phyloP scores from a whole-genome alignment of 805 yeast genomes.

The Saccharomycopsis sp. region DNA sequence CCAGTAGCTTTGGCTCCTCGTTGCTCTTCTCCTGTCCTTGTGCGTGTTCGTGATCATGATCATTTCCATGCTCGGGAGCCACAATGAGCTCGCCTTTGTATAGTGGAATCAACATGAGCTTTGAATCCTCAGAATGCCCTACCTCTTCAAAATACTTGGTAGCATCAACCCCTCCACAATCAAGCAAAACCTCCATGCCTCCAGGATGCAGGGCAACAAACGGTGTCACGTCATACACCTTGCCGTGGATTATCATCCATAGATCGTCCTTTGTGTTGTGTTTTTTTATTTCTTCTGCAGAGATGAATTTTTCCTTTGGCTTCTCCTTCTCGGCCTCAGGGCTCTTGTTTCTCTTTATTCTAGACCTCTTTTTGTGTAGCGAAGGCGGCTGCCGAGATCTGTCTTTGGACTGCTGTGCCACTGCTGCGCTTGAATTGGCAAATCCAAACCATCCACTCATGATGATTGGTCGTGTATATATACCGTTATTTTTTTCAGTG shows the following conservation, averaged over 20 bases:
- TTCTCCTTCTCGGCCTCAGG: background rate
- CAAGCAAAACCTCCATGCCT: constrained; percentile 39
- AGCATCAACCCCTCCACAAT: constrained; percentile 55
- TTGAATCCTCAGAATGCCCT: constrained; percentile 62
- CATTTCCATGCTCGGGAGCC: background rate
- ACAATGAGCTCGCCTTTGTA: constrained; percentile 13
- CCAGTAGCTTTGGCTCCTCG: background rate
- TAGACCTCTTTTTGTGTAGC: background rate
- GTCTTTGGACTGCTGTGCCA: background rate
- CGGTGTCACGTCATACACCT: constrained; percentile 66
- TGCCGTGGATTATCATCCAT: constrained; percentile 79
- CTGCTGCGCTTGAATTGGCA: background rate
- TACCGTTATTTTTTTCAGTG: background rate
- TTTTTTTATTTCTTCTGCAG: constrained; percentile 44
- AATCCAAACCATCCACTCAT: background rate
- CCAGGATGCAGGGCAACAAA: constrained; percentile 37
- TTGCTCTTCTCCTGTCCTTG: background rate
- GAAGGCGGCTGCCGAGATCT: background rate
- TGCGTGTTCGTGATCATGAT: background rate
- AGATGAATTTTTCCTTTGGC: background rate
- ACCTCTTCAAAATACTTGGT: constrained; percentile 57
- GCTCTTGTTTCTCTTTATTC: background rate
- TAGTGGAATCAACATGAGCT: constrained; percentile 32
- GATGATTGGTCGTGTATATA: background rate
- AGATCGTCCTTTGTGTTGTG: constrained; percentile 70